These are phyloP conservation scores for Teratosphaeria viscida DNA, from an alignment of 2,329 filamentous ascomycete species.

Conservation along the genomic window DNA sequence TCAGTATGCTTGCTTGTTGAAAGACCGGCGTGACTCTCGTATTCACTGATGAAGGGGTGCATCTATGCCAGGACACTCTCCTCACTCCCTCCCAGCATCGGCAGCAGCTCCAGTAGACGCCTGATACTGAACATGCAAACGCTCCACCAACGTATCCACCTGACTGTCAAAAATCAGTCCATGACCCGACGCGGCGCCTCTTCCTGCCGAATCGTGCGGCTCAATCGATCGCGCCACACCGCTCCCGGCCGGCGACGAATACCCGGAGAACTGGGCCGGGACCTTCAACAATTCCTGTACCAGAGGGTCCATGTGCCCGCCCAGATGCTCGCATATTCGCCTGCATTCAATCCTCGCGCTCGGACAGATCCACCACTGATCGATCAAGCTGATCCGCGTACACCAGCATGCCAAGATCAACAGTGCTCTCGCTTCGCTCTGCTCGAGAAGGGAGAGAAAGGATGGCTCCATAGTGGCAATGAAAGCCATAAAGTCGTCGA, in stretches of 20 bases:
- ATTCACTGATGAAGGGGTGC: background rate
- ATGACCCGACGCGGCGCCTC: background rate
- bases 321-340: constrained; percentile 1
- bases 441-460: constrained; percentile 3
- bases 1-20: background rate
- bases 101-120: background rate
- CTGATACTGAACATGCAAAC: background rate
- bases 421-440: constrained; percentile 1
- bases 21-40: too few relatives aligned
- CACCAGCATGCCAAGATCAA: constrained; percentile 5
- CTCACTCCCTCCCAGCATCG: background rate
- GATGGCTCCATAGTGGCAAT: constrained; percentile 2
- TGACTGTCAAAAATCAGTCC: background rate
- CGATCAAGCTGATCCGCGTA: constrained; percentile 1
- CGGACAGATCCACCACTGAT: constrained; percentile 5
- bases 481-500: constrained; percentile 3
- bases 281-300: background rate
- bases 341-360: constrained; percentile 1
- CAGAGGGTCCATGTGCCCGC: background rate
- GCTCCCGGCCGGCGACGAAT: background rate
- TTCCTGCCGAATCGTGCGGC: background rate
- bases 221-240: background rate
- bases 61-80: background rate
- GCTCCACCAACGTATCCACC: background rate
- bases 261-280: constrained; percentile 1